phyloP scores from a whole-genome alignment of 2,329 filamentous ascomycete genomes.

The Diaporthe amygdali region DNA sequence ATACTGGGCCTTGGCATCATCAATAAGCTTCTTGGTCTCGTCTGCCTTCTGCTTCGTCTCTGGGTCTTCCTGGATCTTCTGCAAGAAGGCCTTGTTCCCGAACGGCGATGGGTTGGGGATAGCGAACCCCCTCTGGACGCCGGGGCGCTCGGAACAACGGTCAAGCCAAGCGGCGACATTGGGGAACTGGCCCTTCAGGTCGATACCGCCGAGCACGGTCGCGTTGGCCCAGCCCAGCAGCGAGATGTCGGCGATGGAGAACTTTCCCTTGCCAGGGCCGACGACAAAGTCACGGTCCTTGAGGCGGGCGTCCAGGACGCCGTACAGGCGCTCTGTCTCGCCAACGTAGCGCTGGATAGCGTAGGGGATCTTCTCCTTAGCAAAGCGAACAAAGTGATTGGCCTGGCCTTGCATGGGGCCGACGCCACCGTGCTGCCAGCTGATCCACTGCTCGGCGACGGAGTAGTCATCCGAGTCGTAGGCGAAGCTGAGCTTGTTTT shows the following conservation, averaged over 20 bases:
- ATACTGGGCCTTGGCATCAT: conserved; percentile 50
- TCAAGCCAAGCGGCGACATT: conserved; percentile 71
- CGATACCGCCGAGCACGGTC: conserved; percentile 64
- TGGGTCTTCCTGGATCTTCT: conserved; percentile 48
- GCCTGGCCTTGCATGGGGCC: conserved; percentile 78
- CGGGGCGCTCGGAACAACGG: conserved; percentile 61
- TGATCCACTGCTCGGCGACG: conserved; percentile 64
- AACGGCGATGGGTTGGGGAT: conserved; percentile 56
- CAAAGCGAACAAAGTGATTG: conserved; percentile 73
- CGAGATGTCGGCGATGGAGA: conserved; percentile 74
- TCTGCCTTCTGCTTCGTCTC: conserved; percentile 51
- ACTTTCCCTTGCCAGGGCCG: conserved; percentile 59
- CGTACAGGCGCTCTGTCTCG: conserved; percentile 76
- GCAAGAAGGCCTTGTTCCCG: conserved; percentile 44
- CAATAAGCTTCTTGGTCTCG: conserved; percentile 39
- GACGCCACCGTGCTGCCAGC: conserved; percentile 76
- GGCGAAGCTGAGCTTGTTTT: conserved; percentile 69
- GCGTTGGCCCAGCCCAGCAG: conserved; percentile 72
- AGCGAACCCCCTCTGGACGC: conserved; percentile 66
- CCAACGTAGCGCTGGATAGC: conserved; percentile 76
- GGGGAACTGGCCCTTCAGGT: conserved; percentile 67
- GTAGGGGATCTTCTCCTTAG: conserved; percentile 73
- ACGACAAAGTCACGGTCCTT: conserved; percentile 54
- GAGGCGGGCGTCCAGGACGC: conserved; percentile 72
- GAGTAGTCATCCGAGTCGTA: conserved; percentile 42